Evolutionary conservation across 179 eudicot species (phyloP), one percentile per base, ranked within the genome.

Genomic region (Corrigiola litoralis): DNA sequence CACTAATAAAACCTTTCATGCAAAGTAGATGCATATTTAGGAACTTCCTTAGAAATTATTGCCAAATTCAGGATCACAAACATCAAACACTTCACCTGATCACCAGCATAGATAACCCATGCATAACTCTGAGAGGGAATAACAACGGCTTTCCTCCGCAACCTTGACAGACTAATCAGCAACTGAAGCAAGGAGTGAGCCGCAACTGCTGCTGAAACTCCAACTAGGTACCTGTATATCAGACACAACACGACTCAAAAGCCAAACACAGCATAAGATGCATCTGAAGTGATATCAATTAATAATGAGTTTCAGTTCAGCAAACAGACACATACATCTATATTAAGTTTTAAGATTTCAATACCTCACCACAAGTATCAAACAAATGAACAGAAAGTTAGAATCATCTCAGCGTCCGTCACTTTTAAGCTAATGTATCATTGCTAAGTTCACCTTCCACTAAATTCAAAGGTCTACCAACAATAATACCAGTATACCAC

Each of bases 91-190:
- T 25, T 76, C 56, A 88, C 99, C 97, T 90, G 96, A 79, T 94
- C 99, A 20, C 80, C 95, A 21, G 82, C 89, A 69, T 83, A 94
- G 55, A 94, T 69, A 36, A 90, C 63, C 99, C 99, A 94, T 29
- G 87, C 97, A 42, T 83, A 87, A 17, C 60, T 76, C 29, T 77
- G 80, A 27, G 99, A 88, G 51, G 87, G 81, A 51, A 90, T 71
- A 6, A 81, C 64, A 5, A 84, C 76, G 46, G 79, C 72, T 60
- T 83, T 88, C 44, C 63, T 74, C 63, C 81, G 56, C 52, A 86
- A 53, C 68, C 82, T 86, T n/a, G 66, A 69, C 29, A 65, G 51
- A 70, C 82, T 76, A 18, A 92, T 69, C 6, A 87, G 44, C 63
- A 90, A 60, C 66, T 90, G 97, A 58, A 90, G 79, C 64, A 90